phyloP scores from a whole-genome alignment of 768 basidiomycete genomes.

The Tricholomella constricta region DNA sequence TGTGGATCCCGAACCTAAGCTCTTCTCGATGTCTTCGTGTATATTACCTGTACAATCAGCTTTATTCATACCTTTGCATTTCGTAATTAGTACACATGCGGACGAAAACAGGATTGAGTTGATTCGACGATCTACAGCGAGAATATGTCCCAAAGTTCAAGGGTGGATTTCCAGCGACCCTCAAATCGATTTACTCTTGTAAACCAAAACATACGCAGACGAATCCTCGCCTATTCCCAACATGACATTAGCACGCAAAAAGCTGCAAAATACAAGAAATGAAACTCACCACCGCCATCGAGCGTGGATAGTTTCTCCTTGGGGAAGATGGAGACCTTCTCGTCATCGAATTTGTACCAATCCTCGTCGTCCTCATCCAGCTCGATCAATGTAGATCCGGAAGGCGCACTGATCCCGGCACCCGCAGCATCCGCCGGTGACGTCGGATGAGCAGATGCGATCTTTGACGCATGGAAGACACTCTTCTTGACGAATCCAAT shows the following conservation, averaged over 20 bases:
- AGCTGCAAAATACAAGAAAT: neutral
- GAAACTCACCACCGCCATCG: constrained; percentile 74
- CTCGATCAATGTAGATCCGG: constrained; percentile 30
- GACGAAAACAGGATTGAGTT: neutral
- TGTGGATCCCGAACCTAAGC: too few relatives aligned
- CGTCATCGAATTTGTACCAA: constrained; percentile 98
- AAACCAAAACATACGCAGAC: constrained; percentile 86
- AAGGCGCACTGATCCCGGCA: constrained; percentile 12
- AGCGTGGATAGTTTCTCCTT: constrained; percentile 81
- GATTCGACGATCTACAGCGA: neutral
- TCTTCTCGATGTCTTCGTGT: too few relatives aligned
- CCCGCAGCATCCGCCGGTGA: constrained; percentile 19
- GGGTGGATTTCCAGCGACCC: neutral
- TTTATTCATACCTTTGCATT: too few relatives aligned
- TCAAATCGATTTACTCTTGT: constrained; percentile 56
- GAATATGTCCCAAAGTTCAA: too few relatives aligned
- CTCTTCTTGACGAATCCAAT: constrained; percentile 89
- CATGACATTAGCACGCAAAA: neutral
- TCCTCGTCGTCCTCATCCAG: constrained; percentile 71
- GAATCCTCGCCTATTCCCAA: constrained; percentile 68
- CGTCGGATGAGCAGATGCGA: constrained; percentile 14
- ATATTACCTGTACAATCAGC: too few relatives aligned
- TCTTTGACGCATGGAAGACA: constrained; percentile 52
- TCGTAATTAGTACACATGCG: too few relatives aligned
- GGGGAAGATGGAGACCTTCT: constrained; percentile 86